A percentile compares a stretch with the other conserved stretches of the same genome.
These are phyloP conservation scores for Fusarium tricinctum DNA, from an alignment of 2,329 filamentous ascomycete species.

Conservation along the genomic window DNA sequence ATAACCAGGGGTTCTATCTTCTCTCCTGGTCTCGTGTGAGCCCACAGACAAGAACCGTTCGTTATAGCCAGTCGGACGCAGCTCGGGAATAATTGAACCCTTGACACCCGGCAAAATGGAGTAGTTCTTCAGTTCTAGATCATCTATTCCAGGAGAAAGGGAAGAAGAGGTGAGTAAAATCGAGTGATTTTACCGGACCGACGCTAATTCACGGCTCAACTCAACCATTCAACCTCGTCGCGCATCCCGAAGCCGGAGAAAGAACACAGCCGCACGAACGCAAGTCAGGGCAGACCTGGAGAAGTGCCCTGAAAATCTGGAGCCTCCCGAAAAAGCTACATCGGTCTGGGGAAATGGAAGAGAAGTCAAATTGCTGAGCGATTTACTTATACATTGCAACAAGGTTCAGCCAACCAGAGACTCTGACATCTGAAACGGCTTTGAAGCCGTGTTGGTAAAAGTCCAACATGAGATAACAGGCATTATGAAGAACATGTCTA, in stretches of 20 bases:
- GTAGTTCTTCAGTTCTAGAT: constrained; percentile 20
- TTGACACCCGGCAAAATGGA: constrained; percentile 37
- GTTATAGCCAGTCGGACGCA: constrained; percentile 28
- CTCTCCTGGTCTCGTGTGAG: constrained; percentile 32
- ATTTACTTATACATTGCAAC: constrained; percentile 38
- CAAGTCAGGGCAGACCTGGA: constrained; percentile 23
- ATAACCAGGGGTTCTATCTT: constrained; percentile 24
- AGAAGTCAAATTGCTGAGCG: constrained; percentile 46
- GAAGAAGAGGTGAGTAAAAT: constrained; percentile 15
- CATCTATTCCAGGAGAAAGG: constrained; percentile 24
- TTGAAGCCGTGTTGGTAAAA: constrained; percentile 29
- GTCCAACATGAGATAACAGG: constrained; percentile 50
- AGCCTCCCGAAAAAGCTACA: constrained; percentile 34
- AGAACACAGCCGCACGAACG: constrained; percentile 4
- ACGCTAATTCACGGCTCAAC: constrained; percentile 19
- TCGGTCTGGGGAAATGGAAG: constrained; percentile 47
- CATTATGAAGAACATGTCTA: constrained; percentile 53
- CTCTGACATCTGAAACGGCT: constrained; percentile 39
- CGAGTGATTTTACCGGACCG: constrained; percentile 23
- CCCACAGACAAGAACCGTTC: constrained; percentile 38
- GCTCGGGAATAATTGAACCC: constrained; percentile 43
- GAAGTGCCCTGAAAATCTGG: constrained; percentile 35
- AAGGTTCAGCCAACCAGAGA: constrained; percentile 25
- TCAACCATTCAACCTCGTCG: constrained; percentile 11
- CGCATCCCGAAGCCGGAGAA: constrained; percentile 38